Evolutionary conservation across 2,329 filamentous ascomycete genomes (phyloP).

Genomic region (Orbilia brochopaga): DNA sequence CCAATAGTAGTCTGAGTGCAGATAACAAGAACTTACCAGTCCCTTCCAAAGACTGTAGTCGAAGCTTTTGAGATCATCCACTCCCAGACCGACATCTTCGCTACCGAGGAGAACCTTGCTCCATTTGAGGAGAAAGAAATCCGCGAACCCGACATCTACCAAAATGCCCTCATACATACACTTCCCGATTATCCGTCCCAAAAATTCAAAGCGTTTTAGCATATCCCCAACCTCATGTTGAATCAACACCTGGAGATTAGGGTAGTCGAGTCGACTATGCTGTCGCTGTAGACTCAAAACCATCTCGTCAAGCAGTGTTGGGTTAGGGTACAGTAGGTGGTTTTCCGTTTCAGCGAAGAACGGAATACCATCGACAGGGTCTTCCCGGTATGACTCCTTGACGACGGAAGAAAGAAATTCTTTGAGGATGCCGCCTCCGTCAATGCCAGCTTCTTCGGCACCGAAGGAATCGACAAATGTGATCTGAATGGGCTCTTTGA

Average conservation of each 20-base stretch:
- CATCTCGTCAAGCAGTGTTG: slow-evolving; percentile 73
- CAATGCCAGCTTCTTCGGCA: slow-evolving; percentile 86
- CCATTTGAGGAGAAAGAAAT: slow-evolving; percentile 97
- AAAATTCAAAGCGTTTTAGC: slow-evolving; percentile 81
- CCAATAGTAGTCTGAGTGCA: background rate
- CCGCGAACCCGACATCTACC: slow-evolving; percentile 88
- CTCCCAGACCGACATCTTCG: slow-evolving; percentile 71
- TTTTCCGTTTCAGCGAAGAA: slow-evolving; percentile 85
- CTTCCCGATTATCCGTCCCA: slow-evolving; percentile 91
- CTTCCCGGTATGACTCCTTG: slow-evolving; percentile 73
- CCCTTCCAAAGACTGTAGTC: slow-evolving; percentile 91
- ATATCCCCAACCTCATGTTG: slow-evolving; percentile 66
- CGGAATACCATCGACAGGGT: slow-evolving; percentile 63
- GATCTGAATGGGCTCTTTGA: slow-evolving; percentile 96
- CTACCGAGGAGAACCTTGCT: slow-evolving; percentile 73
- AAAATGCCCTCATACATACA: slow-evolving; percentile 97
- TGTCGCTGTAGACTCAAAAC: slow-evolving; percentile 66
- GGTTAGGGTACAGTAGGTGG: slow-evolving; percentile 87
- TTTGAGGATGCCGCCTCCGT: slow-evolving; percentile 95
- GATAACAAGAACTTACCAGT: slow-evolving; percentile 62
- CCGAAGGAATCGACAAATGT: slow-evolving; percentile 93
- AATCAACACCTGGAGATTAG: slow-evolving; percentile 60
- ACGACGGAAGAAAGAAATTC: slow-evolving; percentile 93
- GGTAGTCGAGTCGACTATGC: slow-evolving; percentile 61
- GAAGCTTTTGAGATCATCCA: slow-evolving; percentile 91